These are phyloP conservation scores for Debaryomyces fabryi DNA, from an alignment of 1,139 yeast genomes.

Conservation along the genomic window DNA sequence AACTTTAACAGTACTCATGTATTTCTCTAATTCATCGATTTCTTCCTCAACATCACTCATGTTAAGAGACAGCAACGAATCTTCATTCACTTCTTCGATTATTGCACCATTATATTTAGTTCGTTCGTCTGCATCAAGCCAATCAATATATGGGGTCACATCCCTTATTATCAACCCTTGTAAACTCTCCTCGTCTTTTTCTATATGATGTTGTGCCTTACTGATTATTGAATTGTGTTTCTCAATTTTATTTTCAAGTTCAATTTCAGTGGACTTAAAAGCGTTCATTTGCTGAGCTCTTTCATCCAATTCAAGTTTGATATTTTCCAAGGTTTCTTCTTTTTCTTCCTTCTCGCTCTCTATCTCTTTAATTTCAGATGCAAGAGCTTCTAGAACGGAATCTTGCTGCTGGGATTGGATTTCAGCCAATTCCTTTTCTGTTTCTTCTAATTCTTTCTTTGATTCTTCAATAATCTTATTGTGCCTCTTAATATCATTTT, in stretches of 20 bases:
- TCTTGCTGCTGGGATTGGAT: constrained; percentile 35
- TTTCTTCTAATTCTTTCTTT: constrained; percentile 35
- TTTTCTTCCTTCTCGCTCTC: constrained; percentile 33
- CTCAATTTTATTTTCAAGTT: constrained; percentile 65
- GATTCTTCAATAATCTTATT: constrained; percentile 49
- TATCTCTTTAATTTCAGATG: constrained; percentile 25
- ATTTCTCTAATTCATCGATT: constrained; percentile 58
- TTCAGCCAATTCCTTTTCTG: constrained; percentile 32
- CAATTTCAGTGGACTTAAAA: constrained; percentile 70
- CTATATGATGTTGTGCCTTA: constrained; percentile 43
- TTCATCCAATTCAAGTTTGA: constrained; percentile 52
- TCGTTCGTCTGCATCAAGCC: constrained; percentile 49
- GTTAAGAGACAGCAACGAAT: constrained; percentile 56
- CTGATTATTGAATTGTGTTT: constrained; percentile 49
- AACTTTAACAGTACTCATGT: constrained; percentile 59
- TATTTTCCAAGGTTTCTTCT: constrained; percentile 38
- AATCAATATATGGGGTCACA: constrained; percentile 48
- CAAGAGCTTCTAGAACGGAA: constrained; percentile 36
- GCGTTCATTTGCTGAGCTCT: constrained; percentile 58
- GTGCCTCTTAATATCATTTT: constrained; percentile 64
- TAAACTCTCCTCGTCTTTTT: constrained; percentile 41
- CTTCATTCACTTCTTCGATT: constrained; percentile 49
- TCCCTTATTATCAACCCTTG: constrained; percentile 53
- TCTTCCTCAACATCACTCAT: constrained; percentile 52
- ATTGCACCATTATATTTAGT: constrained; percentile 35